Base-by-base conservation (phyloP, 345 rosid genomes). In the Salix koriyanagi region DNA sequence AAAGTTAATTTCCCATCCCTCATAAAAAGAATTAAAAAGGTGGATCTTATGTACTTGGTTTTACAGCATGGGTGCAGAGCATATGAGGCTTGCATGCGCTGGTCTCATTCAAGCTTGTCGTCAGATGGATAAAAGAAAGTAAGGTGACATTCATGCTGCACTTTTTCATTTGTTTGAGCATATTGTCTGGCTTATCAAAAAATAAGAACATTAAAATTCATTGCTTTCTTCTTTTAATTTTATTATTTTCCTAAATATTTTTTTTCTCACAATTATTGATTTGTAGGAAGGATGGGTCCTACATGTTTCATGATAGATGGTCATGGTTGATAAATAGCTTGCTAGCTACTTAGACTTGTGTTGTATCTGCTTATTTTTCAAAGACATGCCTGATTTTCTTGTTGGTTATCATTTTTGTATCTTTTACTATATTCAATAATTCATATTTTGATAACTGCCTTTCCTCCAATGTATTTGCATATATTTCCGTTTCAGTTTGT, bases 11-110 rank as follows among this genome's bases (percentile, higher is more conserved):
- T 8, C 26, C 6, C 66, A 14, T 46, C 5, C 3, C 13, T 61
- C 13, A 5, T 48, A 16, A n/a, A 7, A 30, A 32, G 28, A 42
- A 21, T 23, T 74, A 1, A 26, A 30, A 42, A 23, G 32, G n/a
- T 56, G 61, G 41, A 65, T 65, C 30, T 65, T 64, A 23, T 54
- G 21, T 67, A 18, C 42, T 41, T 73, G 62, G 67, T 71, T 52
- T 66, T 72, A 65, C 81, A 87, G 90, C 50, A 79, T 89, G 39
- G 90, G 92, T 1, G 86, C 85, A 10, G 88, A 82, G 78, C 87
- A 81, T 21, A 64, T 89, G 83, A 86, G 84, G 82, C 82, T 76
- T 37, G 80, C 90, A 71, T 80, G 86, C 66, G 66, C 23, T 50
- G 58, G 42, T 72, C 87, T 89, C 50, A 79, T 83, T 75, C 69